These are phyloP conservation scores for Moricandia moricandioides DNA, from an alignment of 345 rosid genomes.

Conservation along the genomic window DNA sequence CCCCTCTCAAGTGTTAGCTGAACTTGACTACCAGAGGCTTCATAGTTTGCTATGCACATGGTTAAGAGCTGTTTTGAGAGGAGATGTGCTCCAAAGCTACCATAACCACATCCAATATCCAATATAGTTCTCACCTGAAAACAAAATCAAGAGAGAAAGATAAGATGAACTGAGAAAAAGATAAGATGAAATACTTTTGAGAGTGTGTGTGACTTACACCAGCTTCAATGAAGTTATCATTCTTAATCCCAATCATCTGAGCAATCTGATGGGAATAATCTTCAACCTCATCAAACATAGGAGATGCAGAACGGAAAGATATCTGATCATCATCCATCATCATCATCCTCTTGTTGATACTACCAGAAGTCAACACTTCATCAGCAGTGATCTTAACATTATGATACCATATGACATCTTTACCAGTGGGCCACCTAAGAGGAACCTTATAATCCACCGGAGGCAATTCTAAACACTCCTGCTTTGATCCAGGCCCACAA, in stretches of 20 bases:
- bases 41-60: constrained; percentile 94
- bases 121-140: constrained; percentile 89
- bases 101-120: constrained; percentile 99
- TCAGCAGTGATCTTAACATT: constrained; percentile 90
- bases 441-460: constrained; percentile 79
- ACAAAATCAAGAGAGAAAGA: neutral
- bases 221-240: constrained; percentile 74
- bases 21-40: constrained; percentile 96
- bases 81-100: constrained; percentile 99
- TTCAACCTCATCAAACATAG: constrained; percentile 89
- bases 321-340: constrained; percentile 94
- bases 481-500: constrained; percentile 53
- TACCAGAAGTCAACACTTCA: constrained; percentile 93
- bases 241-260: constrained; percentile 89
- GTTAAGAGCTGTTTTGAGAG: constrained; percentile 74
- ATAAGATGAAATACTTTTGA: neutral
- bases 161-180: neutral
- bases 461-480: constrained; percentile 69
- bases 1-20: constrained; percentile 98
- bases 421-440: constrained; percentile 96
- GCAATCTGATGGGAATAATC: constrained; percentile 99
- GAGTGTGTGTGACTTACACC: constrained; percentile 57
- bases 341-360: constrained; percentile 98
- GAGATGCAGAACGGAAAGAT: constrained; percentile 86
- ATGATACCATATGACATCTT: constrained; percentile 83